Conservation (phyloP, 306 rosid genomes). For the Prinsepia uniflora region DNA sequence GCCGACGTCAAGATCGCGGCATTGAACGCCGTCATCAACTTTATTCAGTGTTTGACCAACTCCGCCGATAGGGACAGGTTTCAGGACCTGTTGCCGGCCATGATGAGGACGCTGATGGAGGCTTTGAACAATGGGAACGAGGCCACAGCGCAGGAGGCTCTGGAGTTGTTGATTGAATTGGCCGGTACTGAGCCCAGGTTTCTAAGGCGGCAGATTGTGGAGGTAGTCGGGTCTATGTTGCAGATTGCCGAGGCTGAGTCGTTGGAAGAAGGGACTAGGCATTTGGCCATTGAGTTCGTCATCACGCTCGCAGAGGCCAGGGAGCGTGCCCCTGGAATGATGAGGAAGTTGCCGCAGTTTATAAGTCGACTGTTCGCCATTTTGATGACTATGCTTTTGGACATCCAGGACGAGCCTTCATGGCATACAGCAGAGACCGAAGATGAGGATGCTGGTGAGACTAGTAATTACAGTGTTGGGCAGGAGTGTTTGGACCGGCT, state of each 20-base stretch:
- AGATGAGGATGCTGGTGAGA: conserved; percentile 90
- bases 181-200: conserved; percentile 93
- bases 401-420: conserved; percentile 76
- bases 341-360: conserved; percentile 94
- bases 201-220: conserved; percentile 74
- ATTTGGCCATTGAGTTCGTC: conserved; percentile 90
- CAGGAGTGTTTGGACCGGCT: conserved; percentile 95
- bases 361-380: conserved; percentile 81
- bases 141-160: conserved; percentile 89
- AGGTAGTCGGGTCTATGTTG: conserved; percentile 85
- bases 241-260: conserved; percentile 91
- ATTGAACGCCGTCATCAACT: conserved; percentile 82
- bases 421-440: conserved; percentile 85
- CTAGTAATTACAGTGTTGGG: conserved; percentile 82
- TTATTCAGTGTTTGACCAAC: conserved; percentile 77
- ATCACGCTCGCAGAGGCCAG: conserved; percentile 93
- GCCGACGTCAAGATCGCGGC: conserved; percentile 84
- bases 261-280: conserved; percentile 83
- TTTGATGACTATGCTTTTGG: conserved; percentile 80
- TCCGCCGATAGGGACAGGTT: conserved; percentile 80
- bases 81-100: conserved; percentile 87
- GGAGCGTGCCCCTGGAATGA: conserved; percentile 94
- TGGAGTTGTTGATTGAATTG: conserved; percentile 80
- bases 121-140: conserved; percentile 82
- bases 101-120: conserved; percentile 86